phyloP scores from a whole-genome alignment of 1,284 basidiomycete species.

The Fomitopsis pinicola region DNA sequence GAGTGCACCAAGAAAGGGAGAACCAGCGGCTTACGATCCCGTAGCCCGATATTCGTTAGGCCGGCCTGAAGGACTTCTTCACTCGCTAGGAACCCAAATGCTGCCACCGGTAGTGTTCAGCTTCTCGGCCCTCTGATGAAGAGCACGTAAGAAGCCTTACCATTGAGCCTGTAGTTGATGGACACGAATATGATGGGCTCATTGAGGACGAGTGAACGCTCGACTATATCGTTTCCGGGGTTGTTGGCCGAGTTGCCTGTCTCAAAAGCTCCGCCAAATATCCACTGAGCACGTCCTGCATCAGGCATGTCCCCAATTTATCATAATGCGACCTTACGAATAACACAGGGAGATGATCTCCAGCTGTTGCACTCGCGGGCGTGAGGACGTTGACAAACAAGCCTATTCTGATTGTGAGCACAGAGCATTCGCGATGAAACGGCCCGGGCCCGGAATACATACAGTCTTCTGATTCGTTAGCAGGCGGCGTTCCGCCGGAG shows the following conservation, averaged over 20 bases:
- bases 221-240: constrained; percentile 33
- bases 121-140: neutral
- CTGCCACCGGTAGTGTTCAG: constrained; percentile 10
- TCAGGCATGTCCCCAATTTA: neutral
- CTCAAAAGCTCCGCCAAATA: constrained; percentile 37
- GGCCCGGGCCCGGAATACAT: neutral
- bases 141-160: neutral
- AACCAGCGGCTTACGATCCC: constrained; percentile 40
- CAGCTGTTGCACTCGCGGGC: constrained; percentile 33
- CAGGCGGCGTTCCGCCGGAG: neutral
- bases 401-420: constrained; percentile 29
- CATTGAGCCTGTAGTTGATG: constrained; percentile 45
- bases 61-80: constrained; percentile 46
- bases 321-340: constrained; percentile 33
- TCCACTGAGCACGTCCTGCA: constrained; percentile 45
- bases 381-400: constrained; percentile 54
- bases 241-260: constrained; percentile 15
- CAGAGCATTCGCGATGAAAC: neutral
- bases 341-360: constrained; percentile 49
- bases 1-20: neutral
- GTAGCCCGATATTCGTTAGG: constrained; percentile 49
- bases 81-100: constrained; percentile 47
- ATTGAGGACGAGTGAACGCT: constrained; percentile 41
- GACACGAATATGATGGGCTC: constrained; percentile 50
- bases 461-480: constrained; percentile 17